phyloP scores from a whole-genome alignment of 140 eudicot species.

The Cichorium intybus region DNA sequence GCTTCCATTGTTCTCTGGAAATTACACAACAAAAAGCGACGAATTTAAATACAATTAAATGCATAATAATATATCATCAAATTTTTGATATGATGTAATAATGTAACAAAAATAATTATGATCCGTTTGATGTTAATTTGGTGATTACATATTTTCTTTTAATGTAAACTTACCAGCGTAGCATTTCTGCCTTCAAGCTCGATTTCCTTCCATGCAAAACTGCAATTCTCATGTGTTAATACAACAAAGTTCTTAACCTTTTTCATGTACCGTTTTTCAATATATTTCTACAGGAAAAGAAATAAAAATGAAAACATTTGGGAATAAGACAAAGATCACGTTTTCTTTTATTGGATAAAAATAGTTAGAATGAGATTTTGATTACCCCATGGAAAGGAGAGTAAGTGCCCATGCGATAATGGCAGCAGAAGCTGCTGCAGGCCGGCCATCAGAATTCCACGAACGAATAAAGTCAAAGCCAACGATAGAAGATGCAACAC shows the following conservation, averaged over 20 bases:
- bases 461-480: conserved; percentile 55
- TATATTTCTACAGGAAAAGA: not conserved
- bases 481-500: conserved; percentile 61
- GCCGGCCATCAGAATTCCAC: conserved; percentile 53
- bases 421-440: conserved; percentile 77
- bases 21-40: not conserved
- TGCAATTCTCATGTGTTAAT: conserved; percentile 4
- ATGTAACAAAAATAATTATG: not conserved
- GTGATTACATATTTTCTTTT: not conserved
- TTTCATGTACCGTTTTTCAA: too few species aligned
- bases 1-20: conserved; percentile 93
- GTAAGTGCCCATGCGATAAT: conserved; percentile 80
- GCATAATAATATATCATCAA: not conserved
- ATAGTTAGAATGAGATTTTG: not conserved
- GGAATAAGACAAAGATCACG: not conserved
- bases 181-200: conserved; percentile 58
- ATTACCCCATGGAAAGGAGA: conserved; percentile 84
- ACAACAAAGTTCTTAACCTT: too few species aligned
- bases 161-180: conserved; percentile 45
- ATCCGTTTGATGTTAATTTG: too few species aligned
- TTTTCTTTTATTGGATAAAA: not conserved
- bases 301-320: not conserved
- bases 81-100: not conserved
- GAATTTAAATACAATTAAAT: not conserved
- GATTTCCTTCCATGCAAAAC: conserved; percentile 83